These are phyloP conservation scores for Musa schizocarpa DNA, from an alignment of 176 grass and related monocot genomes.

Conservation along the genomic window DNA sequence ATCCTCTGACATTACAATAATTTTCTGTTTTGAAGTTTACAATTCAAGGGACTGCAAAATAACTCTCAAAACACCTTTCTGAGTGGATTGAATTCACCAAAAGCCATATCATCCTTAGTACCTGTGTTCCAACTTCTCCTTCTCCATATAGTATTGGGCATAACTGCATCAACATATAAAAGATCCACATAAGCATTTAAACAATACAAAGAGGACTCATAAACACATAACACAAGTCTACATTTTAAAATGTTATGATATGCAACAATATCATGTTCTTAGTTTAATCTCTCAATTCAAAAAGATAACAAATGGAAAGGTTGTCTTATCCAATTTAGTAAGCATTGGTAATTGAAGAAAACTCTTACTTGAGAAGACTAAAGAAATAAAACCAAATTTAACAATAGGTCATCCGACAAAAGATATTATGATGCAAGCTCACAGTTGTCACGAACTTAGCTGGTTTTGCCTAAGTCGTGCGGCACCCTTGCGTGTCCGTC, in stretches of 20 bases:
- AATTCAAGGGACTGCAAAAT: conserved; percentile 24
- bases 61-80: conserved; percentile 1
- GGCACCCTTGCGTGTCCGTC: too few species aligned
- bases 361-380: too few species aligned
- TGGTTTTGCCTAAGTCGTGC: too few species aligned
- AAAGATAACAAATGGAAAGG: too few species aligned
- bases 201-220: neutral
- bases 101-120: conserved; percentile 28
- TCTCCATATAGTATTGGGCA: conserved; percentile 74
- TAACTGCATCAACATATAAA: conserved; percentile 44
- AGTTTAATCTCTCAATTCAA: too few species aligned
- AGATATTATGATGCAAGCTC: too few species aligned
- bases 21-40: conserved; percentile 7
- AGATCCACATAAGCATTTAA: conserved; percentile 4
- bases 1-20: neutral
- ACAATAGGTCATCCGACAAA: too few species aligned
- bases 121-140: conserved; percentile 86
- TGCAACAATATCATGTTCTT: too few species aligned
- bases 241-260: neutral
- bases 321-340: too few species aligned
- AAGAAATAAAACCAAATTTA: too few species aligned
- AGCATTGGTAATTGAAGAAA: too few species aligned
- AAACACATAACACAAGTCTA: neutral
- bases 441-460: too few species aligned
- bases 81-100: conserved; percentile 4